Conservation (phyloP, 108 stramenopile genomes). For the Cylindrotheca fusiformis region DNA sequence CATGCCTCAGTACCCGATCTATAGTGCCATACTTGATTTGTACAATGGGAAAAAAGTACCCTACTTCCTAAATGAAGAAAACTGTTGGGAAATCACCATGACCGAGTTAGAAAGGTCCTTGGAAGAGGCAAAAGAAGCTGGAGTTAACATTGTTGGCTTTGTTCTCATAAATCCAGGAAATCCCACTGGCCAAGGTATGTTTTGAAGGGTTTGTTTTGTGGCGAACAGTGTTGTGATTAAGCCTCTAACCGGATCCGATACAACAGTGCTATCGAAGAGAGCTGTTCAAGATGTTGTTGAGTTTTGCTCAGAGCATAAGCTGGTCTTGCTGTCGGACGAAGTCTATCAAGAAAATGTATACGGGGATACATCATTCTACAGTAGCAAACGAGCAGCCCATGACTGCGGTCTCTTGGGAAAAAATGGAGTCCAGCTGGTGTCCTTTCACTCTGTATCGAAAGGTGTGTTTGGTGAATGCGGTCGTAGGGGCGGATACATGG, state of each 20-base stretch:
- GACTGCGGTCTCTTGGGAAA: constrained; percentile 66
- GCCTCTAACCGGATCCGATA: background rate
- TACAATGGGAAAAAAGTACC: constrained; percentile 84
- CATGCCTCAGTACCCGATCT: constrained; percentile 98
- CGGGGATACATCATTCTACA: constrained; percentile 72
- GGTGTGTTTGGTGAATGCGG: constrained; percentile 98
- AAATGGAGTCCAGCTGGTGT: constrained; percentile 82
- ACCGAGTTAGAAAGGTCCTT: constrained; percentile 79
- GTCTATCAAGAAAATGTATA: constrained; percentile 99
- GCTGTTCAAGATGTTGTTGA: constrained; percentile 87
- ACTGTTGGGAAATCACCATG: constrained; percentile 83
- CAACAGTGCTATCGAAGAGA: constrained; percentile 43
- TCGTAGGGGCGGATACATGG: constrained; percentile 96
- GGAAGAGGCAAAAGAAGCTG: constrained; percentile 58
- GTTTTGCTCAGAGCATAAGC: constrained; percentile 79
- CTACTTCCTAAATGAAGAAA: constrained; percentile 87
- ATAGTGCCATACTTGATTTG: constrained; percentile 89
- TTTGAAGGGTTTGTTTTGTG: constrained; percentile 16
- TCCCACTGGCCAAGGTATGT: constrained; percentile 82
- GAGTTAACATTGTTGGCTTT: constrained; percentile 72
- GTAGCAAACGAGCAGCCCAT: constrained; percentile 79
- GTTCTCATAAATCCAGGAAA: constrained; percentile 95
- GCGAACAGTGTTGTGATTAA: background rate
- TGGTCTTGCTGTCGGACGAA: constrained; percentile 94
- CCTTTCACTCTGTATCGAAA: constrained; percentile 94